Conservation (phyloP, 495 filamentous ascomycete genomes). For the Staphylotrichum tortipilum region DNA sequence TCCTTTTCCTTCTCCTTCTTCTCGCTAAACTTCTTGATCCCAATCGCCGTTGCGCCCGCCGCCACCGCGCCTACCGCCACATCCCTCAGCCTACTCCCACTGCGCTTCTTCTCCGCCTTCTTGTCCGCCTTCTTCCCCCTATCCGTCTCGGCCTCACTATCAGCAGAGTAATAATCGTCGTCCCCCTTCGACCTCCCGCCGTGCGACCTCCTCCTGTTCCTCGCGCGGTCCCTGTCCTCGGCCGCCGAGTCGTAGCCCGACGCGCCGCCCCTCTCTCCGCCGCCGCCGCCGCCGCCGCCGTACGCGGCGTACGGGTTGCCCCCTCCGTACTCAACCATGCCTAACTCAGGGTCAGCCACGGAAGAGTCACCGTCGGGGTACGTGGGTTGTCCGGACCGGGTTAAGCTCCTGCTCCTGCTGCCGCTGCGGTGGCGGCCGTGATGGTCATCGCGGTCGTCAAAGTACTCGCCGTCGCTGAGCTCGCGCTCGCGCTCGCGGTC, state of each 20-base stretch:
- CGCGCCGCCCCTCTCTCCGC: slow-evolving; percentile 4
- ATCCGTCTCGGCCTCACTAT: slow-evolving; percentile 31
- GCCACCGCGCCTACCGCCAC: slow-evolving; percentile 61
- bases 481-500: slow-evolving; percentile 33
- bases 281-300: no score
- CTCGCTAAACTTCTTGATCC: slow-evolving; percentile 65
- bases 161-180: slow-evolving; percentile 18
- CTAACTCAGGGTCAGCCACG: slow-evolving; percentile 55
- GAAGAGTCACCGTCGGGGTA: slow-evolving; percentile 34
- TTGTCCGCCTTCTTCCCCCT: slow-evolving; percentile 35
- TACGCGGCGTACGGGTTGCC: slow-evolving; percentile 49
- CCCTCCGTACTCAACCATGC: slow-evolving; percentile 75
- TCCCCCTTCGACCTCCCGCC: slow-evolving; percentile 10
- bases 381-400: slow-evolving; percentile 43
- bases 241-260: slow-evolving; percentile 27
- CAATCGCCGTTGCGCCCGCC: slow-evolving; percentile 66
- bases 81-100: slow-evolving; percentile 52
- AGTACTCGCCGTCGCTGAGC: slow-evolving; percentile 22
- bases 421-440: slow-evolving; percentile 27
- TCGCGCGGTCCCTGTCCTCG: slow-evolving; percentile 23
- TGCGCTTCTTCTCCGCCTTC: slow-evolving; percentile 50
- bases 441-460: slow-evolving; percentile 15
- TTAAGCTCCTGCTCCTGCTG: slow-evolving; percentile 46
- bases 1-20: slow-evolving; percentile 24
- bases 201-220: slow-evolving; percentile 13